These are phyloP conservation scores for Russula brevipes DNA, from an alignment of 768 basidiomycete species.

Conservation along the genomic window DNA sequence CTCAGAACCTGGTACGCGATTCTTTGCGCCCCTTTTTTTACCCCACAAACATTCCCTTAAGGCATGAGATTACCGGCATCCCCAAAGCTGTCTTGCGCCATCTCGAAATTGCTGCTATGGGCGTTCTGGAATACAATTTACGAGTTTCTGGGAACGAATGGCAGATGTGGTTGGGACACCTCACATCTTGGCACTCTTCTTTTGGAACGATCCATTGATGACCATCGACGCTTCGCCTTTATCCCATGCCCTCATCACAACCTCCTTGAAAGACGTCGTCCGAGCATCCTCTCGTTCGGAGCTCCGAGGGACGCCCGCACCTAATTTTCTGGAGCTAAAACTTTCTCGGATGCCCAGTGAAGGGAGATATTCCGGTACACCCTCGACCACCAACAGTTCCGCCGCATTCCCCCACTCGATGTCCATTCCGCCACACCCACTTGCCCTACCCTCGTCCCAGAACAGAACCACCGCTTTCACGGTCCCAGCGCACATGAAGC, in stretches of 20 bases:
- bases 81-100: constrained; percentile 18
- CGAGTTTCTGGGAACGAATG: constrained; percentile 21
- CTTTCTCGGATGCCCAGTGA: constrained; percentile 13
- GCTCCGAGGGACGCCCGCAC: constrained; percentile 18
- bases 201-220: constrained; percentile 17
- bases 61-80: constrained; percentile 23
- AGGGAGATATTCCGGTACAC: neutral
- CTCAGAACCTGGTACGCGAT: constrained; percentile 32
- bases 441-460: constrained; percentile 3
- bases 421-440: constrained; percentile 7
- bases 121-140: constrained; percentile 22
- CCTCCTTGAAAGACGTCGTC: constrained; percentile 20
- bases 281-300: constrained; percentile 9
- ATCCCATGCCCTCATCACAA: constrained; percentile 17
- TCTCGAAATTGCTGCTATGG: constrained; percentile 21
- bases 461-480: constrained; percentile 5
- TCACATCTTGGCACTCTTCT: constrained; percentile 22
- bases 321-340: constrained; percentile 16
- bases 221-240: constrained; percentile 11
- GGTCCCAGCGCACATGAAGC: constrained; percentile 12
- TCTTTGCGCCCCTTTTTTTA: neutral
- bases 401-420: neutral
- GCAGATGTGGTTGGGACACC: constrained; percentile 24
- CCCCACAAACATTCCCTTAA: constrained; percentile 1
- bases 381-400: neutral